phyloP scores from a whole-genome alignment of 108 stramenopile species.

The Cyclostephanos tholiformis region DNA sequence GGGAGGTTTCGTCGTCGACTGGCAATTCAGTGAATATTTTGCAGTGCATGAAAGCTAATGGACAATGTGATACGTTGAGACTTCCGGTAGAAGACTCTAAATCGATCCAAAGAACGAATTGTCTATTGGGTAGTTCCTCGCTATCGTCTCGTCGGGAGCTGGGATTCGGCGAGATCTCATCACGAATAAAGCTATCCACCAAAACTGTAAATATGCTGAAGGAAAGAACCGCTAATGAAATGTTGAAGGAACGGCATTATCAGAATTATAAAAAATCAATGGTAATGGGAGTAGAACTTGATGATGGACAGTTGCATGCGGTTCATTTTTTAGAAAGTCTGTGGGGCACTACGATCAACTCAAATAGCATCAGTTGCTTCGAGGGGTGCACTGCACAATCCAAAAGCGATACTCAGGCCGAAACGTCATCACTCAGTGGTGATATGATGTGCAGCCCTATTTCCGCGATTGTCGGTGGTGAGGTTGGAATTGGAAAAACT shows the following conservation, averaged over 20 bases:
- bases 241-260: slow-evolving; percentile 11
- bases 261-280: slow-evolving; percentile 18
- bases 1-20: background rate
- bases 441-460: background rate
- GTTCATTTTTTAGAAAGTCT: slow-evolving; percentile 39
- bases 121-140: background rate
- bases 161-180: slow-evolving; percentile 22
- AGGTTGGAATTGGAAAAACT: slow-evolving; percentile 65
- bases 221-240: background rate
- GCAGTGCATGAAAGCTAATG: background rate
- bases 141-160: slow-evolving; percentile 3
- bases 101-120: background rate
- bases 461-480: slow-evolving; percentile 57
- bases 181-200: slow-evolving; percentile 12
- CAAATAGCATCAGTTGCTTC: background rate
- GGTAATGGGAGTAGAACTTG: slow-evolving; percentile 25
- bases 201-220: background rate
- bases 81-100: background rate
- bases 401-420: background rate
- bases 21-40: background rate
- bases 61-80: background rate
- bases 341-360: slow-evolving; percentile 14
- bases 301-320: slow-evolving; percentile 16
- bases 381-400: background rate
- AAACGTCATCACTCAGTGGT: background rate